phyloP scores from a whole-genome alignment of 2,329 filamentous ascomycete species.

The Grosmannia serpens region DNA sequence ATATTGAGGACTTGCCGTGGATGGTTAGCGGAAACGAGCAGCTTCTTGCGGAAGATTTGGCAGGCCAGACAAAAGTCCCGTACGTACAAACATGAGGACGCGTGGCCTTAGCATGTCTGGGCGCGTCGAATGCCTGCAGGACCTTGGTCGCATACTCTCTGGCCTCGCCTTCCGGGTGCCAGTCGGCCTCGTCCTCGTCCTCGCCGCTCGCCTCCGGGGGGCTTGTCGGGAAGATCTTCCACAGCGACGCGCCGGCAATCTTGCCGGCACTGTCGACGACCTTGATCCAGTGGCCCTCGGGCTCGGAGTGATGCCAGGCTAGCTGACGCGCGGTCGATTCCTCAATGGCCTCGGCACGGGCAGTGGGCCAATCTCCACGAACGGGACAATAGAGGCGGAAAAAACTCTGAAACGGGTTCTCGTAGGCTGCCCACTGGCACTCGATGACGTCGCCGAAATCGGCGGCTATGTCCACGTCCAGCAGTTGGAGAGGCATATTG shows the following conservation, averaged over 20 bases:
- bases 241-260: not conserved
- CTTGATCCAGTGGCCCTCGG: not conserved
- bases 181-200: not conserved
- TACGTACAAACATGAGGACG: slow-evolving; percentile 1
- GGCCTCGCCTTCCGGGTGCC: not conserved
- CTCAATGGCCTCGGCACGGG: not conserved
- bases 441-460: not conserved
- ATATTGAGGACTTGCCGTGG: not conserved
- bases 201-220: not conserved
- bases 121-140: not conserved
- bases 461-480: not conserved
- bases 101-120: not conserved
- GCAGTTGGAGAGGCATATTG: not conserved
- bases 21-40: not conserved
- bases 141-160: not conserved
- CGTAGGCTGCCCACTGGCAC: not conserved
- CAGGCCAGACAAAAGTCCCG: not conserved
- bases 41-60: too few species aligned
- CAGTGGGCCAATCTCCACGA: not conserved
- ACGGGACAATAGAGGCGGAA: not conserved
- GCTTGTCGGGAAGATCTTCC: not conserved
- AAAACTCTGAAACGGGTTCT: not conserved
- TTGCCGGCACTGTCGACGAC: not conserved
- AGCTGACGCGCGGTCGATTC: not conserved
- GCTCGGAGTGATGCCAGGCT: not conserved